phyloP scores from a whole-genome alignment of 305 asterid species.

The Fraxinus greggii region DNA sequence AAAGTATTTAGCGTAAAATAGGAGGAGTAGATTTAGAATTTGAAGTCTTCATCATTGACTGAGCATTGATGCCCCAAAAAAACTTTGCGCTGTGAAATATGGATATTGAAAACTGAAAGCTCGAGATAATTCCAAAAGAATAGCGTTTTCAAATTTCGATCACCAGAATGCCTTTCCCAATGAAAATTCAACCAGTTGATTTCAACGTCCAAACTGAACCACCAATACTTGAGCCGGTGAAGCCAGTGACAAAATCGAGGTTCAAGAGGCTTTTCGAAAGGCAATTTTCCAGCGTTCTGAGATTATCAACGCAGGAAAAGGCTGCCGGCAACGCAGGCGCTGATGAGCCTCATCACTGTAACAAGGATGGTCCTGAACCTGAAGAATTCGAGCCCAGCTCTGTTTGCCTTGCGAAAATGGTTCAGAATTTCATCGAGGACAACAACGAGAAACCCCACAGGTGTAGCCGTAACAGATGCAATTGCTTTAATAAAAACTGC shows the following conservation, averaged over 20 bases:
- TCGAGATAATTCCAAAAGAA: not conserved
- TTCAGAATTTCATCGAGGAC: conserved; percentile 74
- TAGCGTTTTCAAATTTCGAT: conserved; percentile 11
- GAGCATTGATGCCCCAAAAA: not conserved
- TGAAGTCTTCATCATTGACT: conserved; percentile 24
- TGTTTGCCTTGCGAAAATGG: conserved; percentile 70
- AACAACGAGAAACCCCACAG: conserved; percentile 49
- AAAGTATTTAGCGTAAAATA: not conserved
- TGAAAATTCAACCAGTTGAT: conserved; percentile 82
- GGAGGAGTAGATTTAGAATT: not conserved
- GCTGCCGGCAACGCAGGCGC: conserved; percentile 3
- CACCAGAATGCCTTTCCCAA: conserved; percentile 45
- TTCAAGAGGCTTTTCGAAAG: conserved; percentile 80
- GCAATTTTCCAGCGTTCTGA: conserved; percentile 57
- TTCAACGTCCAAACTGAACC: conserved; percentile 36
- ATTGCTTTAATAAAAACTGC: conserved; percentile 61
- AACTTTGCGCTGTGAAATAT: conserved; percentile 21
- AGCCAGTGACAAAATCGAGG: conserved; percentile 55
- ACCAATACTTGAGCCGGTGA: conserved; percentile 47
- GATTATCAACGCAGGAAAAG: conserved; percentile 47
- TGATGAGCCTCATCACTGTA: conserved; percentile 19
- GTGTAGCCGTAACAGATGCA: conserved; percentile 58
- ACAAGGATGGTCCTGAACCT: conserved; percentile 46
- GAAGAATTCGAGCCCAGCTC: conserved; percentile 83
- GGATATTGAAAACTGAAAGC: conserved; percentile 20